Evolutionary conservation across 331 rosid genomes (phyloP).

Genomic region (Ulmus americana): DNA sequence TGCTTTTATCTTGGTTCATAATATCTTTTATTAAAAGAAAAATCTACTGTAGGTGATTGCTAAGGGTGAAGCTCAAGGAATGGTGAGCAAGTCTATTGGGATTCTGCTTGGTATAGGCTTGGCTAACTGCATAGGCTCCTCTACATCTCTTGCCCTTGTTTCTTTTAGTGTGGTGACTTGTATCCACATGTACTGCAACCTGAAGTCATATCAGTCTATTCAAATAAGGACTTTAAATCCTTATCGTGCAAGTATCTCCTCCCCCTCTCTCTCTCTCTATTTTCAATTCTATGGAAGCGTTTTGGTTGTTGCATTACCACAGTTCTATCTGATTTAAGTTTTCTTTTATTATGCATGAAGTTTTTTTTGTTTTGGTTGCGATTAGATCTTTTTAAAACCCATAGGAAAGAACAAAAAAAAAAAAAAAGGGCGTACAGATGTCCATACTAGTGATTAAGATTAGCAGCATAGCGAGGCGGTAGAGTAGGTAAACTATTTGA

Average conservation of each 20-base stretch:
- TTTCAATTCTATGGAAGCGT: neutral
- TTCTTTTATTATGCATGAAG: neutral
- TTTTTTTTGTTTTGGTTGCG: neutral
- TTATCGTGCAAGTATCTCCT: constrained; percentile 78
- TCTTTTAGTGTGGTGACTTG: constrained; percentile 73
- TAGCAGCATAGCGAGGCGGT: neutral
- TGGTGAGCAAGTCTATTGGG: constrained; percentile 92
- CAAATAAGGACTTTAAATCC: constrained; percentile 84
- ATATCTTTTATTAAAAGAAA: constrained; percentile 12
- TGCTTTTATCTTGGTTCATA: neutral
- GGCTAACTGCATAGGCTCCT: constrained; percentile 71
- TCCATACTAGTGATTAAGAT: neutral
- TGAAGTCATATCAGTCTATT: constrained; percentile 89
- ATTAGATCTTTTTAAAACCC: neutral
- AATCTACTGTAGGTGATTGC: constrained; percentile 72
- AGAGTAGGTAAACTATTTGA: neutral
- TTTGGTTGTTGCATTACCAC: neutral
- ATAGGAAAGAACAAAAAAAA: too few relatives aligned
- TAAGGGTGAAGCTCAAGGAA: constrained; percentile 98
- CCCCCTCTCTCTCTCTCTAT: neutral
- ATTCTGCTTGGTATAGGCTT: constrained; percentile 72
- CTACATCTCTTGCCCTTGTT: constrained; percentile 65
- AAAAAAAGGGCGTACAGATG: too few relatives aligned
- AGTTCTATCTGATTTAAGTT: neutral
- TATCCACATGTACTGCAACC: constrained; percentile 93